Evolutionary conservation across 2,329 filamentous ascomycete species (phyloP).

Genomic region (Botrytis sinoallii): DNA sequence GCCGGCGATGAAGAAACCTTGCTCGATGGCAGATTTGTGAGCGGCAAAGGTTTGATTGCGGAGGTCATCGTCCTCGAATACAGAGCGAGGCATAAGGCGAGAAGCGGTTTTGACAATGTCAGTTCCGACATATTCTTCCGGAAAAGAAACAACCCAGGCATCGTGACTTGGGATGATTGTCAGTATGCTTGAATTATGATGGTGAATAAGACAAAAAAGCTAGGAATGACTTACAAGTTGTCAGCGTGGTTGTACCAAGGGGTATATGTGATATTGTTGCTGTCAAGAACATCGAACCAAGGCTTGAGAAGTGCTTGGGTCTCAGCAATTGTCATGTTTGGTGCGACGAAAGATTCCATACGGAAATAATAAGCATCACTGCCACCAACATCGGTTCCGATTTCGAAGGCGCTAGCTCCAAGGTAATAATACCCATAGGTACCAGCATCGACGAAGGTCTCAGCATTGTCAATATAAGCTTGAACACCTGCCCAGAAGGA

Average conservation of each 20-base stretch:
- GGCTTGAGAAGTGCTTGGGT: constrained; percentile 37
- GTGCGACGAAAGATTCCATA: constrained; percentile 34
- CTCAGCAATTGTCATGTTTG: constrained; percentile 34
- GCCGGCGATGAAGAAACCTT: constrained; percentile 37
- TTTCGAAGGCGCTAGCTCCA: constrained; percentile 34
- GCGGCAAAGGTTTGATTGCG: constrained; percentile 34
- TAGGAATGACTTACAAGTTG: constrained; percentile 18
- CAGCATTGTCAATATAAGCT: constrained; percentile 47
- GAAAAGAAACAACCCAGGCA: constrained; percentile 43
- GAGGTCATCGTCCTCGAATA: constrained; percentile 36
- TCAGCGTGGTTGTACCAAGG: constrained; percentile 36
- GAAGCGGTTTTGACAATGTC: constrained; percentile 38
- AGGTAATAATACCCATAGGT: constrained; percentile 38
- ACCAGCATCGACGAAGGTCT: constrained; percentile 40
- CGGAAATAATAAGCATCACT: constrained; percentile 9
- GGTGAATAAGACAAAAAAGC: too few relatives aligned
- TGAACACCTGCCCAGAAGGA: constrained; percentile 52
- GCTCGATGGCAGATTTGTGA: constrained; percentile 38
- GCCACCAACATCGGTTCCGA: constrained; percentile 36
- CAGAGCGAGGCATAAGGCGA: constrained; percentile 43
- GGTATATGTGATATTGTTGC: constrained; percentile 23
- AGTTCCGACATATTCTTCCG: constrained; percentile 38
- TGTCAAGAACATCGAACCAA: constrained; percentile 40
- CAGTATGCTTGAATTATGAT: neutral
- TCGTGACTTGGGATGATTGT: constrained; percentile 24